Conservation (phyloP, 2,329 filamentous ascomycete species). For the Phyllosticta paracitricarpa region DNA sequence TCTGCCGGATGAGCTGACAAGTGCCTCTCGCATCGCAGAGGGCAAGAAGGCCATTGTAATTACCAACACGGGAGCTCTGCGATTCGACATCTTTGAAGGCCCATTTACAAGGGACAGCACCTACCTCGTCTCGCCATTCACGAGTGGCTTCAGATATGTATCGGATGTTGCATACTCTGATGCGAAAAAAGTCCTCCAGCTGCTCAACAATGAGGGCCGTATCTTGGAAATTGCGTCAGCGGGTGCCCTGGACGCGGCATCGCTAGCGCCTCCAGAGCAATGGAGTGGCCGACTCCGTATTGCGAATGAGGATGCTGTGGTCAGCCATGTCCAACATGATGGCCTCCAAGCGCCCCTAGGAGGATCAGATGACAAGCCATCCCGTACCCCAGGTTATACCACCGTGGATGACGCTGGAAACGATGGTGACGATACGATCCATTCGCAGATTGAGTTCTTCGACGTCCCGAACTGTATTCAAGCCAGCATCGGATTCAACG, state of each 20-base stretch:
- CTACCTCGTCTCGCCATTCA: constrained; percentile 81
- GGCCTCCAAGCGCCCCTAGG: constrained; percentile 21
- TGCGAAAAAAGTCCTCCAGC: constrained; percentile 56
- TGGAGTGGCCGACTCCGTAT: constrained; percentile 2
- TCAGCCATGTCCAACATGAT: constrained; percentile 1
- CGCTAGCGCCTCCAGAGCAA: constrained; percentile 39
- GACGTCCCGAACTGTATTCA: constrained; percentile 76
- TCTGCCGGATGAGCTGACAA: constrained; percentile 56
- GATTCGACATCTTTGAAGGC: constrained; percentile 93
- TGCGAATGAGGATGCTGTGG: background rate
- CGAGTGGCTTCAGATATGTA: constrained; percentile 65
- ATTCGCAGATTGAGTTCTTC: constrained; percentile 65
- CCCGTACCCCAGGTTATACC: constrained; percentile 67
- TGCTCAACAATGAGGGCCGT: constrained; percentile 48
- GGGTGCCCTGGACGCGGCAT: constrained; percentile 18
- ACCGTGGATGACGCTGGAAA: constrained; percentile 73
- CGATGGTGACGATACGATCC: constrained; percentile 86
- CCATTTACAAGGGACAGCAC: constrained; percentile 80
- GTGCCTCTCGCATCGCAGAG: constrained; percentile 20
- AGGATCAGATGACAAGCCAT: constrained; percentile 23
- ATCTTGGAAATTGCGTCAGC: constrained; percentile 31
- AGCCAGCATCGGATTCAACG: constrained; percentile 52
- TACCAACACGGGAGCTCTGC: constrained; percentile 80
- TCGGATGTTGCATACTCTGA: constrained; percentile 70
- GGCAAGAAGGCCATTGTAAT: constrained; percentile 61